These are phyloP conservation scores for Aspergillus felis DNA, from an alignment of 2,329 filamentous ascomycete genomes.

Conservation along the genomic window DNA sequence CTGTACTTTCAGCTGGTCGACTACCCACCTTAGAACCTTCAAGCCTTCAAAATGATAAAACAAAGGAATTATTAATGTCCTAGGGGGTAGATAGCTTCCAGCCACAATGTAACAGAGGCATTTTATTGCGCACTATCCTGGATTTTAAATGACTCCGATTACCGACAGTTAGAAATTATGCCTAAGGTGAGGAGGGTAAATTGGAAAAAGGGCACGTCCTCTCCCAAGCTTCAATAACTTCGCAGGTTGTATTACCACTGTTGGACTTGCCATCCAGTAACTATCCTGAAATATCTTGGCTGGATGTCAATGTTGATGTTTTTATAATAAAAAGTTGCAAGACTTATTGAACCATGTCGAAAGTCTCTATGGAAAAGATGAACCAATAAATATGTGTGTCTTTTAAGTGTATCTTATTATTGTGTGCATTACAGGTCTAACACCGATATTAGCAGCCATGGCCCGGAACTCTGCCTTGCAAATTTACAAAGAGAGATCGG, in stretches of 20 bases:
- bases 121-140: not conserved
- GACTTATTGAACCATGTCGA: too few relatives aligned
- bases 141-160: not conserved
- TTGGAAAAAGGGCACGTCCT: too few relatives aligned
- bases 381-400: not conserved
- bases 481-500: too few relatives aligned
- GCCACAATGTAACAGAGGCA: constrained; percentile 11
- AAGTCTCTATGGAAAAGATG: too few relatives aligned
- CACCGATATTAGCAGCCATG: too few relatives aligned
- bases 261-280: too few relatives aligned
- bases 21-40: constrained; percentile 4
- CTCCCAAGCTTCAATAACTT: too few relatives aligned
- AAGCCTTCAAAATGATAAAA: constrained; percentile 7
- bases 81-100: constrained; percentile 10
- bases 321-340: too few relatives aligned
- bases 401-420: not conserved
- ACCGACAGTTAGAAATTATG: not conserved
- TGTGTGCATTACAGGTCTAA: not conserved
- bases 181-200: not conserved
- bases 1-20: not conserved
- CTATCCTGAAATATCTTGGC: too few relatives aligned
- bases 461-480: too few relatives aligned
- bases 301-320: too few relatives aligned
- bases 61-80: not conserved
- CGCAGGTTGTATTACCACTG: too few relatives aligned